phyloP scores from a whole-genome alignment of 768 basidiomycete genomes.

The Panus rudis region DNA sequence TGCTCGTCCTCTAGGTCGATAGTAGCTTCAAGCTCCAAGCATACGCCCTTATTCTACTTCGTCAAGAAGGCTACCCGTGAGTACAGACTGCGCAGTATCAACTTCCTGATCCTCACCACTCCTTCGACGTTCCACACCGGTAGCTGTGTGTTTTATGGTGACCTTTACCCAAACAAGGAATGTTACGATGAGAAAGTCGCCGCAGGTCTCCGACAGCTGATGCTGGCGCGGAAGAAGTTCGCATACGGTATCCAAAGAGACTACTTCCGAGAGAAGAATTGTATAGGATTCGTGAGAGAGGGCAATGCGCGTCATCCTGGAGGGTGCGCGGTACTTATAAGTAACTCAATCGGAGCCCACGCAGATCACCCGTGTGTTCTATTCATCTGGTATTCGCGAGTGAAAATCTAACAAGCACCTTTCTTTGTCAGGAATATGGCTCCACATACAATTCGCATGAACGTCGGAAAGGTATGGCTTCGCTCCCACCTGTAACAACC shows the following conservation, averaged over 20 bases:
- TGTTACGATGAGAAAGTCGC: conserved; percentile 52
- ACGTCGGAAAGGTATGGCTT: conserved; percentile 51
- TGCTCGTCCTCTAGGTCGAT: conserved; percentile 42
- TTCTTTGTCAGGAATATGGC: conserved; percentile 20
- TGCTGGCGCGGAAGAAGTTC: conserved; percentile 54
- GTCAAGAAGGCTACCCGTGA: conserved; percentile 66
- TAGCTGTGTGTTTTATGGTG: conserved; percentile 86
- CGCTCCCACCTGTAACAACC: conserved; percentile 7
- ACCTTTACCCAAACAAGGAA: conserved; percentile 67
- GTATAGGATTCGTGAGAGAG: conserved; percentile 69
- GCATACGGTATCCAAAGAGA: conserved; percentile 63
- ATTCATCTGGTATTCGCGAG: too few relatives aligned
- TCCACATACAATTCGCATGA: conserved; percentile 52
- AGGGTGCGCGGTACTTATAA: conserved; percentile 60
- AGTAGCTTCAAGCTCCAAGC: conserved; percentile 73
- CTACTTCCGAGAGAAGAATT: conserved; percentile 52
- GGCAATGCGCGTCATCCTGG: conserved; percentile 50
- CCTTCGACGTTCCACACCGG: neutral
- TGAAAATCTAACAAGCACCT: too few relatives aligned
- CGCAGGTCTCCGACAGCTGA: conserved; percentile 43
- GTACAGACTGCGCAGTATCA: too few relatives aligned
- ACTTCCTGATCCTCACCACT: neutral
- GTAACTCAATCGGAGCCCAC: conserved; percentile 41
- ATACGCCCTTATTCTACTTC: conserved; percentile 73
- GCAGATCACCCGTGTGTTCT: conserved; percentile 1